Percentiles rank a stretch among this genome's conserved stretches.
phyloP scores from a whole-genome alignment of 768 basidiomycete genomes.

The Agaricus bisporus region DNA sequence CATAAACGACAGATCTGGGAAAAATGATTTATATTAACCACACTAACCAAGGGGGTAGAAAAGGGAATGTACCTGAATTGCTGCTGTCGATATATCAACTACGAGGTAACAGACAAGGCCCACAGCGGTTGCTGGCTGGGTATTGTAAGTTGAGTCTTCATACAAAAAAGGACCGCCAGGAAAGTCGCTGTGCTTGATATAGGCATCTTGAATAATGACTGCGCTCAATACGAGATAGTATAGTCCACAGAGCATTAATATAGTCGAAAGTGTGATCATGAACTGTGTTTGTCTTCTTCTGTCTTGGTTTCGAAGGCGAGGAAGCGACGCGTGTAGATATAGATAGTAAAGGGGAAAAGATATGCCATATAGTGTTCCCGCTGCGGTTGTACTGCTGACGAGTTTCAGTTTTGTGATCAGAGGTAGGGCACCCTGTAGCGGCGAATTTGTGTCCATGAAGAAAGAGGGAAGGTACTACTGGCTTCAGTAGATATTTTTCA shows the following conservation, averaged over 20 bases:
- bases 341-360: background rate
- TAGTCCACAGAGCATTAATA: background rate
- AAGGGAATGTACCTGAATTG: background rate
- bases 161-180: background rate
- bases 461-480: too few species aligned
- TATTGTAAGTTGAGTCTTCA: background rate
- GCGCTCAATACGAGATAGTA: background rate
- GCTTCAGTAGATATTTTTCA: too few species aligned
- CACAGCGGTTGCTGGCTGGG: background rate
- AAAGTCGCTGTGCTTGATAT: background rate
- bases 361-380: background rate
- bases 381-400: background rate
- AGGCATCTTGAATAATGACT: background rate
- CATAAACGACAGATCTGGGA: background rate
- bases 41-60: background rate
- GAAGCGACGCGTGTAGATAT: background rate
- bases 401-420: background rate
- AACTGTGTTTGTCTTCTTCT: background rate
- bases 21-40: background rate
- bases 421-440: background rate
- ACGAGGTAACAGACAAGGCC: background rate
- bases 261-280: background rate
- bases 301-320: background rate
- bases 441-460: too few species aligned
- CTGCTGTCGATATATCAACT: background rate